Conservation (phyloP, 2,329 filamentous ascomycete species). For the Macroventuria anomochaeta region DNA sequence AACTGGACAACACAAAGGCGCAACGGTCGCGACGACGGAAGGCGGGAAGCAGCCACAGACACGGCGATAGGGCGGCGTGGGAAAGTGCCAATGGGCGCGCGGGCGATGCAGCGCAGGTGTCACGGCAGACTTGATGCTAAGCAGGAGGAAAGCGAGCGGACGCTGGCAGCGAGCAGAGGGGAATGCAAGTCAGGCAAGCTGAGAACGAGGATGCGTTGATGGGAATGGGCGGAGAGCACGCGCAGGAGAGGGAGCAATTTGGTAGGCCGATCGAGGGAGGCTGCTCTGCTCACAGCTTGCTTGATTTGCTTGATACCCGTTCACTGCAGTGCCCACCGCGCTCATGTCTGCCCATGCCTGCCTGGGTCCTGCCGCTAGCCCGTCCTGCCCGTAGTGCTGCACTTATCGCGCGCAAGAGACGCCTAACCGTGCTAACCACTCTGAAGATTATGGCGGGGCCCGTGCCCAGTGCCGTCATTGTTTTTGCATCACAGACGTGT, state of each 20-base stretch:
- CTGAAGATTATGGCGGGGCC: slow-evolving; percentile 23
- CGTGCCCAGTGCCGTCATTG: slow-evolving; percentile 31
- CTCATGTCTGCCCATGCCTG: slow-evolving; percentile 11
- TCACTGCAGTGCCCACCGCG: slow-evolving; percentile 6
- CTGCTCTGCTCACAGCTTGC: slow-evolving; percentile 2
- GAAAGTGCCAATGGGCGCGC: slow-evolving; percentile 14
- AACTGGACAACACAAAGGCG: slow-evolving; percentile 11
- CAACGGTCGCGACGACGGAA: slow-evolving; percentile 19
- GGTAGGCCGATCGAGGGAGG: slow-evolving; percentile 4
- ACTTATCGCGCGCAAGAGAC: slow-evolving; percentile 16
- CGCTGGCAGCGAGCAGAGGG: slow-evolving; percentile 23
- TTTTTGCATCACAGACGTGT: slow-evolving; percentile 18
- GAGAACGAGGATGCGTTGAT: not conserved
- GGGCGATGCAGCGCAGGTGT: slow-evolving; percentile 6
- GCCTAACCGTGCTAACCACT: slow-evolving; percentile 5
- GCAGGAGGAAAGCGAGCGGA: slow-evolving; percentile 29
- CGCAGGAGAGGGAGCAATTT: slow-evolving; percentile 14
- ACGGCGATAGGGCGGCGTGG: slow-evolving; percentile 14
- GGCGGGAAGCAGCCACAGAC: slow-evolving; percentile 15
- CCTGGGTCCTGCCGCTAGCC: slow-evolving; percentile 19
- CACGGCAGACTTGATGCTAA: slow-evolving; percentile 4
- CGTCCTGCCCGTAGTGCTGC: slow-evolving; percentile 7
- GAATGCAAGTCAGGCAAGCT: slow-evolving; percentile 4
- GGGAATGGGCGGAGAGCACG: slow-evolving; percentile 14
- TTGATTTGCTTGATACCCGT: slow-evolving; percentile 18